Conservation (phyloP, 148 eudicot genomes). For the Camellia lanceoleosa region DNA sequence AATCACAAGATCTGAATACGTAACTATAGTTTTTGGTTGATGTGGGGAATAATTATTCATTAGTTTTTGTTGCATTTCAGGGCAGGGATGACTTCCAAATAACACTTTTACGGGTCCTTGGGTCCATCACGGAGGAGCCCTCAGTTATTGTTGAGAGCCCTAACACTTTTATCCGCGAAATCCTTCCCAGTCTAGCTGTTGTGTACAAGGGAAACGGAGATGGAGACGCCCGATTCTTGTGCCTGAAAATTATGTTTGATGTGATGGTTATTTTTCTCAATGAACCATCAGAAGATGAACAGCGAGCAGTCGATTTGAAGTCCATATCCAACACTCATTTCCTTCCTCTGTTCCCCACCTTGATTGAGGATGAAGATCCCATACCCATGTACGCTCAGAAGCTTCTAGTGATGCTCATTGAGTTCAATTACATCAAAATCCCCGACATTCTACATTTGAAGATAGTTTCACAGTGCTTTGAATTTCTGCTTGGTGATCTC, state of each 20-base stretch:
- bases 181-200: constrained; percentile 82
- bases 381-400: constrained; percentile 93
- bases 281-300: constrained; percentile 45
- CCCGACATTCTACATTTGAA: constrained; percentile 69
- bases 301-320: constrained; percentile 50
- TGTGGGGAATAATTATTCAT: neutral
- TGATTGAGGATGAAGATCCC: constrained; percentile 93
- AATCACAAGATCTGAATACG: neutral
- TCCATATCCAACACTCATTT: constrained; percentile 60
- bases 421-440: constrained; percentile 67
- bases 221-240: constrained; percentile 89
- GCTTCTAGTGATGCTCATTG: constrained; percentile 87
- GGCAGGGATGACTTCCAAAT: constrained; percentile 95
- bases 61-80: constrained; percentile 37
- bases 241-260: constrained; percentile 88
- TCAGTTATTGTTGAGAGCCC: constrained; percentile 49
- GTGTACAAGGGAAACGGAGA: constrained; percentile 91
- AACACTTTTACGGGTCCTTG: constrained; percentile 77
- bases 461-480: constrained; percentile 79
- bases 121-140: constrained; percentile 69
- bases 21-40: neutral
- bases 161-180: constrained; percentile 47
- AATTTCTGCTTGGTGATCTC: constrained; percentile 83
- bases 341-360: constrained; percentile 80
- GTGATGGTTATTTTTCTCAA: constrained; percentile 66